These are phyloP conservation scores for Fusarium anguioides DNA, from an alignment of 2,329 filamentous ascomycete genomes.

Conservation along the genomic window DNA sequence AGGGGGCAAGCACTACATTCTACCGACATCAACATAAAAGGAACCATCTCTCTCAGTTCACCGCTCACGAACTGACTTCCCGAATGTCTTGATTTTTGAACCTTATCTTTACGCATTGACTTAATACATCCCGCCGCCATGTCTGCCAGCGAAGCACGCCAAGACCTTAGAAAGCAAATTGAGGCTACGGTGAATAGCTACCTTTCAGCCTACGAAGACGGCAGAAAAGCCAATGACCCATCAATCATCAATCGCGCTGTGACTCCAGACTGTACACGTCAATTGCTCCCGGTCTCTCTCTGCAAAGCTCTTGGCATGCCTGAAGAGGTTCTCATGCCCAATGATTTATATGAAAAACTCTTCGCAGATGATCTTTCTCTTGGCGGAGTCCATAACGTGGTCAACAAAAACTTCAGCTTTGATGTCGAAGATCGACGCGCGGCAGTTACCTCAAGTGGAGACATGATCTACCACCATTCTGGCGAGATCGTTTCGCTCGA, in stretches of 20 bases:
- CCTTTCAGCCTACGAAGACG: slow-evolving; percentile 21
- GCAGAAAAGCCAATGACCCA: slow-evolving; percentile 2
- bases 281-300: slow-evolving; percentile 17
- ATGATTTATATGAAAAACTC: slow-evolving; percentile 18
- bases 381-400: slow-evolving; percentile 8
- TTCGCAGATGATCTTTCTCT: slow-evolving; percentile 16
- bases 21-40: no score
- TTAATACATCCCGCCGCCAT: neutral
- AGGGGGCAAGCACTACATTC: no score
- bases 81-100: no score
- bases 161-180: slow-evolving; percentile 7
- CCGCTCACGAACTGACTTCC: no score
- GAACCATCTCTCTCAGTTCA: no score
- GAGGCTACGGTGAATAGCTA: slow-evolving; percentile 24
- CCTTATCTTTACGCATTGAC: neutral
- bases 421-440: slow-evolving; percentile 19
- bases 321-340: slow-evolving; percentile 9
- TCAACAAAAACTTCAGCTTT: slow-evolving; percentile 5
- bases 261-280: slow-evolving; percentile 21
- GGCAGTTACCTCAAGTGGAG: slow-evolving; percentile 2
- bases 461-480: slow-evolving; percentile 21
- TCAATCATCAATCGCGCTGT: slow-evolving; percentile 26
- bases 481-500: slow-evolving; percentile 10
- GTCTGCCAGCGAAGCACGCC: neutral
- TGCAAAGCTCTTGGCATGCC: slow-evolving; percentile 14